A percentile compares a stretch with the other conserved stretches of the same genome.
phyloP scores from a whole-genome alignment of 1,284 basidiomycete genomes.

The Boletus holoroseus region DNA sequence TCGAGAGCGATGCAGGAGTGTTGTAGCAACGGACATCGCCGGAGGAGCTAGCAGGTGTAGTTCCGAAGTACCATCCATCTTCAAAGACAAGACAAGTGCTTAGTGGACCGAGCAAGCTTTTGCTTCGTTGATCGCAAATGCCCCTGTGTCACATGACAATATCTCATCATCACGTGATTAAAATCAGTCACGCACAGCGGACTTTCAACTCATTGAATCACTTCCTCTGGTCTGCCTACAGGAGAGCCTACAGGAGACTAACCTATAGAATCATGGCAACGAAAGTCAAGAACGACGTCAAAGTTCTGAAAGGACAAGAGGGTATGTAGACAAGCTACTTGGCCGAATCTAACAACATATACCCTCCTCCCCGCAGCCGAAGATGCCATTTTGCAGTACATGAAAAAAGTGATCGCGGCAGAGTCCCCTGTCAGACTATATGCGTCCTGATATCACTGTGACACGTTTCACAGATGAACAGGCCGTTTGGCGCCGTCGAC shows the following conservation, averaged over 20 bases:
- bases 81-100: too few species aligned
- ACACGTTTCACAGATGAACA: slow-evolving; percentile 54
- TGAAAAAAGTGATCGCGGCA: slow-evolving; percentile 49
- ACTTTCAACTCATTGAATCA: too few species aligned
- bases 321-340: slow-evolving; percentile 34
- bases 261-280: slow-evolving; percentile 30
- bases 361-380: slow-evolving; percentile 46
- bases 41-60: too few species aligned
- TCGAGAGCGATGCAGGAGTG: too few species aligned
- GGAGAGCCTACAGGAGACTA: background rate
- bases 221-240: background rate
- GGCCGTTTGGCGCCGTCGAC: slow-evolving; percentile 76
- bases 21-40: too few species aligned
- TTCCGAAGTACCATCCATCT: too few species aligned
- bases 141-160: background rate
- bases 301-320: slow-evolving; percentile 66
- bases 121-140: background rate
- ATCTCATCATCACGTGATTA: background rate
- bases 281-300: slow-evolving; percentile 47
- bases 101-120: too few species aligned
- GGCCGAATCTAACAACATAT: background rate
- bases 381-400: slow-evolving; percentile 65
- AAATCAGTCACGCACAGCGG: background rate
- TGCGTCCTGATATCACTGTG: background rate
- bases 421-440: slow-evolving; percentile 1